Percentiles rank a stretch among this genome's conserved stretches.
phyloP scores from a whole-genome alignment of 352 stramenopile species.

The Phytopythium boreale region DNA sequence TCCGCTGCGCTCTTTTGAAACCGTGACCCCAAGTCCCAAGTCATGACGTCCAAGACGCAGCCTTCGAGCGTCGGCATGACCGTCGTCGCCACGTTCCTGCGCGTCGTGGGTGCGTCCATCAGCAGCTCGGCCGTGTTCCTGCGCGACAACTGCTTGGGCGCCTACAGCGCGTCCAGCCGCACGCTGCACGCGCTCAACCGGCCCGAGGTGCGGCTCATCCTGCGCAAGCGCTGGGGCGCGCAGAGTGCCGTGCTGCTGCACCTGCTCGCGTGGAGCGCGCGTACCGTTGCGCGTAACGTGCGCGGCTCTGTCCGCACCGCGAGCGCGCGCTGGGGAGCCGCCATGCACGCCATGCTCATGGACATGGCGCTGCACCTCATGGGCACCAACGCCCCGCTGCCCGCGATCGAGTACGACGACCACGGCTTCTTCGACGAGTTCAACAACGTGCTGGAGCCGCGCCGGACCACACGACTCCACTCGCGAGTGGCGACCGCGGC shows the following conservation, averaged over 20 bases:
- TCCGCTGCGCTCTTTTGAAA: not conserved
- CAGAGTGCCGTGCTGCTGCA: constrained; percentile 8
- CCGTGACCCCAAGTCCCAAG: not conserved
- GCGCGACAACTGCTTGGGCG: constrained; percentile 9
- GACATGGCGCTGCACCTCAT: constrained; percentile 8
- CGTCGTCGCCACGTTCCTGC: constrained; percentile 2
- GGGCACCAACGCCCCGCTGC: constrained; percentile 8
- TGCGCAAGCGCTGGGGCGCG: constrained; percentile 4
- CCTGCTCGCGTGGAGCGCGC: constrained; percentile 3
- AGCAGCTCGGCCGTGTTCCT: not conserved
- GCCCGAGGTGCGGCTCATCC: constrained; percentile 8
- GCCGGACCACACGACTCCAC: not conserved
- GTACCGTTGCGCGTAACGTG: constrained; percentile 2
- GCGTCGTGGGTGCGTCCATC: constrained; percentile 1
- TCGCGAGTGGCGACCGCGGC: too few relatives aligned
- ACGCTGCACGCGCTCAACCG: constrained; percentile 9
- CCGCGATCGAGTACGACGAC: constrained; percentile 10
- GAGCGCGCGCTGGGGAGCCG: not conserved
- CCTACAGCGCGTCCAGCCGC: constrained; percentile 11
- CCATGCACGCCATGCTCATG: constrained; percentile 4
- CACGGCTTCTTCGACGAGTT: constrained; percentile 26
- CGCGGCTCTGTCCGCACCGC: not conserved
- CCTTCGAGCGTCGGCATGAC: not conserved
- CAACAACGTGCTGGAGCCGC: constrained; percentile 22
- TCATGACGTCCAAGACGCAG: not conserved